Conservation (phyloP, 2,329 filamentous ascomycete genomes). For the Penicillium sumatraense region DNA sequence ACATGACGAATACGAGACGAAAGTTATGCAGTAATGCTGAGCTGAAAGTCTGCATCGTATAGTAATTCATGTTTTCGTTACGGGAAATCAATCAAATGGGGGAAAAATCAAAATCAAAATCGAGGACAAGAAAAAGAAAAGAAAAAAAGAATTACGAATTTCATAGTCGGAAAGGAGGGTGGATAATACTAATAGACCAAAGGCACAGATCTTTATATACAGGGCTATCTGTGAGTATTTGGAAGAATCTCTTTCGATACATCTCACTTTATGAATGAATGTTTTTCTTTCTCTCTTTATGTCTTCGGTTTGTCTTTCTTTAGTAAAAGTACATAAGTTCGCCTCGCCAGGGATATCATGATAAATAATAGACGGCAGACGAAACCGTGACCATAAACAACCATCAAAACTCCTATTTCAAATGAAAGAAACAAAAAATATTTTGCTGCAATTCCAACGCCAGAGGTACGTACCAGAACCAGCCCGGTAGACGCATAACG, state of each 20-base stretch:
- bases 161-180: background rate
- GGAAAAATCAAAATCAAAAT: background rate
- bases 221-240: background rate
- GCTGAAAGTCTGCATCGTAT: slow-evolving; percentile 5
- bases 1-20: background rate
- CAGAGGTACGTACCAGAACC: slow-evolving; percentile 7
- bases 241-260: background rate
- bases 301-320: slow-evolving; percentile 12
- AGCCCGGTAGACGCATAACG: slow-evolving; percentile 10
- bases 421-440: background rate
- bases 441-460: slow-evolving; percentile 2
- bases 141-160: background rate
- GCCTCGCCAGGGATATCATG: slow-evolving; percentile 24
- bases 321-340: slow-evolving; percentile 19
- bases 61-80: background rate
- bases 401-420: slow-evolving; percentile 10
- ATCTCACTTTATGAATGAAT: slow-evolving; percentile 10
- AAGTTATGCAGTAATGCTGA: slow-evolving; percentile 14
- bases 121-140: background rate
- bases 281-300: slow-evolving; percentile 10
- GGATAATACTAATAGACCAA: background rate
- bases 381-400: slow-evolving; percentile 3
- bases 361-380: slow-evolving; percentile 16
- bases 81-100: background rate
- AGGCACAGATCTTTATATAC: background rate